A percentile compares a stretch with the other conserved stretches of the same genome.
Conservation (phyloP, 2,329 filamentous ascomycete genomes). For the Neurospora sp. region DNA sequence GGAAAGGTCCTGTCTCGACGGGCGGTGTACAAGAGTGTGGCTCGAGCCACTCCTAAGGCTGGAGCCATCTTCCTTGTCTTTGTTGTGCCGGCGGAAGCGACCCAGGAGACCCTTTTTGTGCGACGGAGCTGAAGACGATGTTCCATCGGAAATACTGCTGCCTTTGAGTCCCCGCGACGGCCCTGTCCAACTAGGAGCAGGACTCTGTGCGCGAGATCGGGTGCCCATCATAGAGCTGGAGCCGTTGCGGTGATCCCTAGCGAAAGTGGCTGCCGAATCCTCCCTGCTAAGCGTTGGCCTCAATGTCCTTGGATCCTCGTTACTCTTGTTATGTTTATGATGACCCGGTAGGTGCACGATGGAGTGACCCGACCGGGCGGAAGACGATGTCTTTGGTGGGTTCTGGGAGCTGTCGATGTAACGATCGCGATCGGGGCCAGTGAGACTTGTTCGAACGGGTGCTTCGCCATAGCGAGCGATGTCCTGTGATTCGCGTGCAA, state of each 20-base stretch:
- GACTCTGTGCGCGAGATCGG: slow-evolving; percentile 62
- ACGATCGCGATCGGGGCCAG: slow-evolving; percentile 60
- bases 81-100: slow-evolving; percentile 38
- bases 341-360: slow-evolving; percentile 58
- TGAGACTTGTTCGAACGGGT: slow-evolving; percentile 61
- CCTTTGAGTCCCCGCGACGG: slow-evolving; percentile 37
- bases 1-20: slow-evolving; percentile 37
- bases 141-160: slow-evolving; percentile 39
- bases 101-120: slow-evolving; percentile 42
- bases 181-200: slow-evolving; percentile 66
- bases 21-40: slow-evolving; percentile 24
- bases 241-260: slow-evolving; percentile 41
- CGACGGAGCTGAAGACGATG: slow-evolving; percentile 48
- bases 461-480: slow-evolving; percentile 70
- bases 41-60: slow-evolving; percentile 39
- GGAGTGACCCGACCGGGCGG: slow-evolving; percentile 48
- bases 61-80: slow-evolving; percentile 36
- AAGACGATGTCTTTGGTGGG: slow-evolving; percentile 53
- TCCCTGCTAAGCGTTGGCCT: slow-evolving; percentile 69
- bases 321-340: slow-evolving; percentile 59
- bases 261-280: slow-evolving; percentile 49
- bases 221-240: slow-evolving; percentile 35
- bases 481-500: slow-evolving; percentile 40
- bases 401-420: slow-evolving; percentile 43
- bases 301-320: slow-evolving; percentile 54